Conservation (phyloP, 208 protist species). For the Angomonas deanei region DNA sequence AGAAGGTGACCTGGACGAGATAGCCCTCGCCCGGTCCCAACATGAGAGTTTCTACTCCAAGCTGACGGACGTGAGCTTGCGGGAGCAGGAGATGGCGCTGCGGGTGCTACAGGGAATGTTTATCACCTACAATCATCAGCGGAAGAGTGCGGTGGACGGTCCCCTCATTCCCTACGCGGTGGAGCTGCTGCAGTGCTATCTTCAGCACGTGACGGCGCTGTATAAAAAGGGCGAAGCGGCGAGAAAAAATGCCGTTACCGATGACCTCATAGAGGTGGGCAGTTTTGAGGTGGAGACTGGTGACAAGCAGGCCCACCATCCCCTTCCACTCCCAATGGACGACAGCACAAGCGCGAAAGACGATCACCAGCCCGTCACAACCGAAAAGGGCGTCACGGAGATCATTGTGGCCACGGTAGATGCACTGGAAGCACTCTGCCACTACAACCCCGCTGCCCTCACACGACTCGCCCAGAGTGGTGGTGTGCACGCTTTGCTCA, state of each 20-base stretch:
- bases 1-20: slow-evolving; percentile 17
- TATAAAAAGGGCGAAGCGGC: slow-evolving; percentile 16
- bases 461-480: slow-evolving; percentile 69
- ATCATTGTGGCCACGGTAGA: slow-evolving; percentile 72
- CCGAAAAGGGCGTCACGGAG: slow-evolving; percentile 25
- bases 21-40: slow-evolving; percentile 13
- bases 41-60: slow-evolving; percentile 15
- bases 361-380: not conserved
- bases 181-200: slow-evolving; percentile 76
- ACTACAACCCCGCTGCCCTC: slow-evolving; percentile 77
- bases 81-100: slow-evolving; percentile 78
- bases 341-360: slow-evolving; percentile 1
- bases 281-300: not conserved
- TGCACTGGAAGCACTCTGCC: slow-evolving; percentile 76
- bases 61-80: slow-evolving; percentile 65
- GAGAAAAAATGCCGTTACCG: not conserved
- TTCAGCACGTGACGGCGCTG: slow-evolving; percentile 70
- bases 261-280: not conserved
- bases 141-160: slow-evolving; percentile 55
- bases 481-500: slow-evolving; percentile 60
- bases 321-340: not conserved
- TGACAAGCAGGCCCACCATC: slow-evolving; percentile 4
- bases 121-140: slow-evolving; percentile 67
- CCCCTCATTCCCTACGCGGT: slow-evolving; percentile 70
- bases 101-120: slow-evolving; percentile 78